These are phyloP conservation scores for Globisporangium radiosum DNA, from an alignment of 352 stramenopile genomes.

Conservation along the genomic window DNA sequence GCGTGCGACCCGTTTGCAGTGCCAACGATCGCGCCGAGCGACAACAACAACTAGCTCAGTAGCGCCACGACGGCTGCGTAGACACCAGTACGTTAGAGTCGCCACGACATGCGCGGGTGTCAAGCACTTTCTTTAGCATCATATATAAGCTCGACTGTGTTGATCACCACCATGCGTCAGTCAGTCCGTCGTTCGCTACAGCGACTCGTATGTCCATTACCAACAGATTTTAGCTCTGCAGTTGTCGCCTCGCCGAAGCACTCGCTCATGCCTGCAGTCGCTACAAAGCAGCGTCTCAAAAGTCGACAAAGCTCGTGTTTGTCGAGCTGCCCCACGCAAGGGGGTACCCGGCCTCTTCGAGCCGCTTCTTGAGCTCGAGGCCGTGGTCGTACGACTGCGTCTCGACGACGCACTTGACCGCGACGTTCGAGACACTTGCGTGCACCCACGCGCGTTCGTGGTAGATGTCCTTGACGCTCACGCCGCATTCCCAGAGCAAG, in stretches of 20 bases:
- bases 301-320: constrained; percentile 21
- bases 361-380: constrained; percentile 77
- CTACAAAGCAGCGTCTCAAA: constrained; percentile 3
- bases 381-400: constrained; percentile 92
- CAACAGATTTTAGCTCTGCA: no score
- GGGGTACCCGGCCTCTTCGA: constrained; percentile 85
- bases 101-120: no score
- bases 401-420: constrained; percentile 95
- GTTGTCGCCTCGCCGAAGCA: no score
- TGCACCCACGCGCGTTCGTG: constrained; percentile 96
- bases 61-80: neutral
- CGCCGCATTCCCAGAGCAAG: constrained; percentile 83
- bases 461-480: constrained; percentile 97
- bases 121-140: neutral
- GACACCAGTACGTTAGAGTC: no score
- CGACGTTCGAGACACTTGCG: constrained; percentile 92
- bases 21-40: neutral
- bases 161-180: no score
- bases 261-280: no score
- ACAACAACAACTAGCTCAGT: neutral
- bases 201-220: no score
- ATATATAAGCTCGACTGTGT: neutral
- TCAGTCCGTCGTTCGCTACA: no score
- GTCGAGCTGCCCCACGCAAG: constrained; percentile 68
- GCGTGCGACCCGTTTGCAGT: constrained; percentile 17